Evolutionary conservation across 768 basidiomycete species (phyloP).

Genomic region (Tylopilus rubrobrunneus): DNA sequence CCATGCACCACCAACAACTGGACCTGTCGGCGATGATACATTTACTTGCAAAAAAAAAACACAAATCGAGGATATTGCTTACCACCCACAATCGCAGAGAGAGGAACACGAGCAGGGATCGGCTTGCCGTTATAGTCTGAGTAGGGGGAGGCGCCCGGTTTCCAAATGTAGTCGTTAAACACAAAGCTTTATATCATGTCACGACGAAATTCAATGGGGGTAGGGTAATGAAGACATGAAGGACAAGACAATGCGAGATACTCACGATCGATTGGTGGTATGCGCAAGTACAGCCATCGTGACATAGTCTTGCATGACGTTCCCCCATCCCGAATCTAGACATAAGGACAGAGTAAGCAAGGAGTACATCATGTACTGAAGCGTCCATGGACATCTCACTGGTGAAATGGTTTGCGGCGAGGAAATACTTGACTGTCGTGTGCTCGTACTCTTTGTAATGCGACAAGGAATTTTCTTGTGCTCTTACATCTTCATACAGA

Average conservation of each 20-base stretch:
- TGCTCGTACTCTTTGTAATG: conserved; percentile 39
- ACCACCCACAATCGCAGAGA: conserved; percentile 40
- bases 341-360: not conserved
- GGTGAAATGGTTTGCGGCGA: conserved; percentile 43
- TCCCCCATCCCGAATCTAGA: conserved; percentile 38
- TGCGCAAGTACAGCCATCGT: conserved; percentile 36
- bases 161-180: conserved; percentile 44
- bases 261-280: conserved; percentile 33
- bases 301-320: conserved; percentile 39
- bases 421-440: conserved; percentile 41
- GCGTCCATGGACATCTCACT: conserved; percentile 23
- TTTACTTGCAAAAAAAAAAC: not conserved
- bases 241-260: not conserved
- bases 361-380: not conserved
- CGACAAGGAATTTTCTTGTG: conserved; percentile 36
- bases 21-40: conserved; percentile 26
- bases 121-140: conserved; percentile 34
- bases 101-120: conserved; percentile 39
- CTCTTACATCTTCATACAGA: conserved; percentile 36
- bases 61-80: not conserved
- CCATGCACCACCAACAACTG: conserved; percentile 40
- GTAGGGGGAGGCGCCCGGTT: conserved; percentile 32
- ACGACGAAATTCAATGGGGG: not conserved
- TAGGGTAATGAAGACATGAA: not conserved
- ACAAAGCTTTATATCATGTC: conserved; percentile 31